Evolutionary conservation across 2,329 filamentous ascomycete genomes (phyloP), one percentile per base, ranked within the genome.

Genomic region (Claviceps cyperi): DNA sequence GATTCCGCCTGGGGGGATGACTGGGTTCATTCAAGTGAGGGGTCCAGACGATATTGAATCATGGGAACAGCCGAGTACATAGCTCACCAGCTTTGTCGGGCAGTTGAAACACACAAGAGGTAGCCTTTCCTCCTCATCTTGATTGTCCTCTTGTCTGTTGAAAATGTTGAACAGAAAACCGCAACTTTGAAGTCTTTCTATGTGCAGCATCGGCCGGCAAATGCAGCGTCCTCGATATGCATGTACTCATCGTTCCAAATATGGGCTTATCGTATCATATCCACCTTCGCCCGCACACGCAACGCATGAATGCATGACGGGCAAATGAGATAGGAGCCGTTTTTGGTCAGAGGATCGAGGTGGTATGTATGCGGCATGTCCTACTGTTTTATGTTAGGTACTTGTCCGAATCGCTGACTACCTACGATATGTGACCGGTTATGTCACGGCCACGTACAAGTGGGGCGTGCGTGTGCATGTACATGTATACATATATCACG

Each of bases 281-380:
- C 41, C 50, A 41, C 50, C 47, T 47, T 28, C 15, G 50, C 32
- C 28, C 15, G 28, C 24, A 43, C 6, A 47, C 43, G 37, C 36
- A 49, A 51, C 35, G 46, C 50, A 49, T 49, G 32, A 22, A 46
- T 48, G 50, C 50, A 49, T 51, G 37, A 51, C 36, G 39, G 24
- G 15, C 28, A 22, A 45, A 28, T 15, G 32, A 39, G 22, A 32
- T 40, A 40, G 40, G 21, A 46, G 43, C 17, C 38, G 40, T 15
- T 22, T n/a, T 39, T 24, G 36, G 24, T 9, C 24, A 36, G 46
- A 45, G 35, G 35, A 43, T 21, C 41, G 32, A n/a, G 24, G 41
- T 39, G 41, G 40, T 21, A 22, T 37, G 22, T 5, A 22, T 37
- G 22, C 1, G 22, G 22, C 22, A 22, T 22, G n/a, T 36, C 14